Base-by-base conservation (phyloP, 208 protist genomes). In the Leishmania martiniquensis region DNA sequence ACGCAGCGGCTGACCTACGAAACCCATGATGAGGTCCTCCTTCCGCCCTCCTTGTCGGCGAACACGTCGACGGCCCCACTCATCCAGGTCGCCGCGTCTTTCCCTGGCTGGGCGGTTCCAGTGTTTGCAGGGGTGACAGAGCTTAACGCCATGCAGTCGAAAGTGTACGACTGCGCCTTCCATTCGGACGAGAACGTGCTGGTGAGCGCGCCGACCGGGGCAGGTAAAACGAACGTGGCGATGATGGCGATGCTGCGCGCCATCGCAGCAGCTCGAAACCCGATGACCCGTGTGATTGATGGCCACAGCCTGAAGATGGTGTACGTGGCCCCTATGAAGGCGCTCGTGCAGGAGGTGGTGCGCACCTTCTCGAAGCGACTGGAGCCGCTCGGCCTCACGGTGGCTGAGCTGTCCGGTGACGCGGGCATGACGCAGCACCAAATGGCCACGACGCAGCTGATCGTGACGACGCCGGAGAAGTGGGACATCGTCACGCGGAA, bases 301-400 rank as follows among this genome's bases (percentile, higher is more conserved):
- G 67, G 77, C 37, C 71, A 63, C 62, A 83, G 88, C 22, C 93
- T 99, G 66, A 99, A 99, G 87, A 99, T 99, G 85, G 98, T 99
- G 13, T 99, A 99, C 87, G 93, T 99, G 34, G 99, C 99, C 0
- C 99, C 99, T 7, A 99, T 99, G 99, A 99, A 99, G 88, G 98
- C 99, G 22, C 89, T 99, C 4, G 99, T 99, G 47, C 97, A 99
- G 81, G 99, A 99, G 87, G 99, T 99, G 75, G 98, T 99, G 47
- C 85, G 87, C 20, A 99, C 99, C 69, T 99, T 99, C 73, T 89
- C 80, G 0, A 81, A 89, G 68, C 87, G 99, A 10, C 89, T 99
- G 20, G 83, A 91, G 72, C 82, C 84, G n/a, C 97, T 99, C 51
- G 98, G 98, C 32, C 91, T 99, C 42, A 93, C 78, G 22, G 98